Percentiles rank a stretch among this genome's conserved stretches.
Conservation (phyloP, 1,139 yeast species). For the Pichia norvegensis region DNA sequence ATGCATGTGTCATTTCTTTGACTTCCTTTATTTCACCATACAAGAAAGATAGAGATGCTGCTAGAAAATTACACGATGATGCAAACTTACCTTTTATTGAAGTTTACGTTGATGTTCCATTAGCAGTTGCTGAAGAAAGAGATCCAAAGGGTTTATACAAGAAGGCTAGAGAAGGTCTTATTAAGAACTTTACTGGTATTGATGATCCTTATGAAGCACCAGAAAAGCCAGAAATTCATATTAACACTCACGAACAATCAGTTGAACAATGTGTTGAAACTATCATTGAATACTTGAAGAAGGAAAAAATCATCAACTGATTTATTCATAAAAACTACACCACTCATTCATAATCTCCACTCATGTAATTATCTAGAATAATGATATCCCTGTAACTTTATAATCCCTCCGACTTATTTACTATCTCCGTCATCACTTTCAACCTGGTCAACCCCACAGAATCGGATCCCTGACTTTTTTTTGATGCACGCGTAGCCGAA, state of each 20-base stretch:
- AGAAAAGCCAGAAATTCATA: conserved; percentile 69
- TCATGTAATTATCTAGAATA: neutral
- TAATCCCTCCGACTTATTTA: neutral
- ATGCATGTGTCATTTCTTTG: conserved; percentile 73
- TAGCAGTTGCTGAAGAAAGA: conserved; percentile 89
- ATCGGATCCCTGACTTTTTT: too few relatives aligned
- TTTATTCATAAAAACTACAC: neutral
- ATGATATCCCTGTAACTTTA: neutral
- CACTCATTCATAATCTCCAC: neutral
- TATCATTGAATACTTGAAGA: conserved; percentile 56
- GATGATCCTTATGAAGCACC: conserved; percentile 97
- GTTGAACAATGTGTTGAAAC: conserved; percentile 75
- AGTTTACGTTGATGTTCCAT: conserved; percentile 86
- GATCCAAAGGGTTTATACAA: conserved; percentile 96
- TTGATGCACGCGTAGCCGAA: neutral
- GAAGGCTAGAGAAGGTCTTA: conserved; percentile 91
- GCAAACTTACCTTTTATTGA: conserved; percentile 78
- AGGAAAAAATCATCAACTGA: conserved; percentile 11
- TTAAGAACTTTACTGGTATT: conserved; percentile 91
- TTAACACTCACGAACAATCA: conserved; percentile 61
- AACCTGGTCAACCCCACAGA: too few relatives aligned
- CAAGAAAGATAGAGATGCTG: conserved; percentile 71
- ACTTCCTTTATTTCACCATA: conserved; percentile 93
- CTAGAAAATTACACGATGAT: conserved; percentile 74
- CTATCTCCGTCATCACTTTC: neutral